These are phyloP conservation scores for Yamadazyma jaroonii DNA, from an alignment of 1,139 yeast species.

Conservation along the genomic window DNA sequence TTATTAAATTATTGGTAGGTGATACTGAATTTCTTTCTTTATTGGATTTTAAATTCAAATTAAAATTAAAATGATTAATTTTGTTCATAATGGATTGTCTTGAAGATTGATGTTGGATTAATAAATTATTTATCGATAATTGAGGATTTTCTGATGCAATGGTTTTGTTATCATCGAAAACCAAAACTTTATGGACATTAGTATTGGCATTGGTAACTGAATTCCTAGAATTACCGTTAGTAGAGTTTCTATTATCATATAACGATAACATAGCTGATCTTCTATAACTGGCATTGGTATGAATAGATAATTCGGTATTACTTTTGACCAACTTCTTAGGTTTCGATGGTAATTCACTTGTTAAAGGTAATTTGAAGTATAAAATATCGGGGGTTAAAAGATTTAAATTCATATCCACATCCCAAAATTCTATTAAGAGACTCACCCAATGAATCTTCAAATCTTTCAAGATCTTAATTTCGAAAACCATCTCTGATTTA, in stretches of 20 bases:
- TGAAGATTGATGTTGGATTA: constrained; percentile 42
- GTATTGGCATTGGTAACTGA: constrained; percentile 7
- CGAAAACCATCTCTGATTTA: constrained; percentile 23
- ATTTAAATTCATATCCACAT: constrained; percentile 23
- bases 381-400: constrained; percentile 18
- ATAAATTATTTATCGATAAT: constrained; percentile 36
- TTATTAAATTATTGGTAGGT: not conserved
- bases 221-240: not conserved
- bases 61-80: constrained; percentile 21
- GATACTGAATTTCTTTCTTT: constrained; percentile 1
- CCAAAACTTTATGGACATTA: constrained; percentile 28
- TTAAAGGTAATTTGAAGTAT: constrained; percentile 26
- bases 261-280: constrained; percentile 56
- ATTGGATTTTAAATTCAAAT: constrained; percentile 2
- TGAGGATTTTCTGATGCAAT: constrained; percentile 35
- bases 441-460: constrained; percentile 43
- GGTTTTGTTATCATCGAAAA: constrained; percentile 26
- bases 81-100: constrained; percentile 34
- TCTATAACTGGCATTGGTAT: constrained; percentile 50
- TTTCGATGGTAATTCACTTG: constrained; percentile 19
- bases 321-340: constrained; percentile 28
- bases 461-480: constrained; percentile 45
- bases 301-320: constrained; percentile 39
- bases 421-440: constrained; percentile 34
- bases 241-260: constrained; percentile 34